Evolutionary conservation across 768 basidiomycete species (phyloP), one percentile per base, ranked within the genome.

Genomic region (Russula foetens): DNA sequence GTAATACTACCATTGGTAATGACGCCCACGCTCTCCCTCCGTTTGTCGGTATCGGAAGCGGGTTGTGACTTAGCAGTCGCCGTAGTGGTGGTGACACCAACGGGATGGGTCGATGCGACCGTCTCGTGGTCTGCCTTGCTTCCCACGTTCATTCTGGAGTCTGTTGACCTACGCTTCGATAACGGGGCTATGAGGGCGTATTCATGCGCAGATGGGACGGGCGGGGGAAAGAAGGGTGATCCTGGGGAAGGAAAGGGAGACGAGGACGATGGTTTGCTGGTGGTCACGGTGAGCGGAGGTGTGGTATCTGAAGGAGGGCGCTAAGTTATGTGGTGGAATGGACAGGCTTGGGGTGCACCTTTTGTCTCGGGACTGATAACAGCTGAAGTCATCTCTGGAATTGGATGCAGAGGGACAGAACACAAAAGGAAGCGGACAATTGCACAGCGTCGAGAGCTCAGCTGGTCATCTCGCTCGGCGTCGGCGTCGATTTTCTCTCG

Each of bases 221-320:
- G 86, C 4, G 87, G 87, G 2, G 87, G 84, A 2, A 86, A 67
- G 65, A 88, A 88, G 0, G 83, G 76, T 6, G 83, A 85, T 0
- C 82, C 82, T 3, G 87, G 87, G 0, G 84, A 85, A 0, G 85
- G 86, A 72, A 79, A 79, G 2, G 78, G 78, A 38, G 75, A 74
- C 0, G 72, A 67, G 19, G 80, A 76, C 9, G 79, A 74, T 24
- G 74, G 70, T 23, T 71, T 69, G 62, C 81, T 78, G 38, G 82
- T 61, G 29, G 55, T 39, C 35, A 64, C 55, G 11, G 56, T 64
- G 60, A 64, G 63, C 31, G 54, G 47, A 15, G 54, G 50, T 19
- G 39, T 33, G 15, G 59, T 60, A 64, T 62, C 58, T 61, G 52
- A 17, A 29, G 49, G 23, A 19, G 39, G 39, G 23, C 21, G 47